Evolutionary conservation across 176 grass and related monocot genomes (phyloP).

Genomic region (Oryza australiensis): DNA sequence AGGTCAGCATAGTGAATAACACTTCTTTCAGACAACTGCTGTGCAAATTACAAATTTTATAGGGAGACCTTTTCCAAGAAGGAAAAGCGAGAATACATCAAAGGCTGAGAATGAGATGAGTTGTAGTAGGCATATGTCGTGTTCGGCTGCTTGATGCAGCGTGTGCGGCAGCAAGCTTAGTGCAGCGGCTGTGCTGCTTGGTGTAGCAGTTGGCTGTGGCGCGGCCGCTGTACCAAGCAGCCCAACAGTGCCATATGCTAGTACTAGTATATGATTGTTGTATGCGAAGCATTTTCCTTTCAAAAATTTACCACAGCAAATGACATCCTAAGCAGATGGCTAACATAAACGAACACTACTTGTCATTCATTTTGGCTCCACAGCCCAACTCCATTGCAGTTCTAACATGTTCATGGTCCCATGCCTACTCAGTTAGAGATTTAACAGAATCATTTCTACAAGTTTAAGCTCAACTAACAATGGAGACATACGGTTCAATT

Average conservation of each 20-base stretch:
- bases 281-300: too few species aligned
- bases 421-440: not conserved
- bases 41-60: not conserved
- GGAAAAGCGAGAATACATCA: too few species aligned
- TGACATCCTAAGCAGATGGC: not conserved
- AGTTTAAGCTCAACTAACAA: conserved; percentile 2
- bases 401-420: not conserved
- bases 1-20: not conserved
- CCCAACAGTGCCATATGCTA: too few species aligned
- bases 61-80: too few species aligned
- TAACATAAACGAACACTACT: not conserved
- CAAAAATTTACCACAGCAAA: not conserved
- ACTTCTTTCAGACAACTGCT: not conserved
- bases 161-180: too few species aligned
- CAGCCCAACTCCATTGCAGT: not conserved
- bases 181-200: too few species aligned
- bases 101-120: too few species aligned
- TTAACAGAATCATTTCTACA: not conserved
- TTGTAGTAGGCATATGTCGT: too few species aligned
- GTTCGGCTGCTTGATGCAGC: too few species aligned
- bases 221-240: too few species aligned
- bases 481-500: not conserved
- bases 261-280: too few species aligned
- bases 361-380: not conserved
- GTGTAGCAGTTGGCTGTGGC: too few species aligned